These are phyloP conservation scores for Ophiocordyceps camponoti-leonardi DNA, from an alignment of 2,329 filamentous ascomycete genomes.

Conservation along the genomic window DNA sequence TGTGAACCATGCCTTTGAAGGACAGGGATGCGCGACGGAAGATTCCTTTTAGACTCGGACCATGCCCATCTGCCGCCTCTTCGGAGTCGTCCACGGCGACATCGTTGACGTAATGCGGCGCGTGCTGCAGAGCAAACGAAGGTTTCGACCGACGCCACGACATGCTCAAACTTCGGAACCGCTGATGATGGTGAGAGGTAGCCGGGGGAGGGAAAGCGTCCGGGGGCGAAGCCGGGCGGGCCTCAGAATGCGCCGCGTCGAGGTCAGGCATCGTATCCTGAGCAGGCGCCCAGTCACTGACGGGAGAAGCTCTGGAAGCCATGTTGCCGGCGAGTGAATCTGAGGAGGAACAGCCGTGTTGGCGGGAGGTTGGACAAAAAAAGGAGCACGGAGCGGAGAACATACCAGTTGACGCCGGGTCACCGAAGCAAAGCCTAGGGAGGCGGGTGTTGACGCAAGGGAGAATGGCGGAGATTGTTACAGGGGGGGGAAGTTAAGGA, in stretches of 20 bases:
- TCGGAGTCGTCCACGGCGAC: constrained; percentile 17
- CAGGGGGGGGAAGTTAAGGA: too few relatives aligned
- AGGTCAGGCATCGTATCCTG: constrained; percentile 25
- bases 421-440: background rate
- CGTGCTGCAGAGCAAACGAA: constrained; percentile 17
- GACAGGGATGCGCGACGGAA: constrained; percentile 38
- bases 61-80: constrained; percentile 10
- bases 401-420: background rate
- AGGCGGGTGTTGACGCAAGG: background rate
- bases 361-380: too few relatives aligned
- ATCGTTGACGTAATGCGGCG: constrained; percentile 12
- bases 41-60: constrained; percentile 28
- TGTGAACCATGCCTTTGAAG: constrained; percentile 32
- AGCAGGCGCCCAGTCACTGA: constrained; percentile 22
- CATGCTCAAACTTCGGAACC: constrained; percentile 30
- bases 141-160: constrained; percentile 32
- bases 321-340: constrained; percentile 6
- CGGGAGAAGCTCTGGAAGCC: constrained; percentile 20
- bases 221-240: background rate
- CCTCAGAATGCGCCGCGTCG: constrained; percentile 12
- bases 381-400: background rate
- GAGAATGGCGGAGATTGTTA: background rate
- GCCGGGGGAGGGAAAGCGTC: constrained; percentile 3
- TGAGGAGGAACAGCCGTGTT: background rate
- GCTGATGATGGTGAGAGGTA: constrained; percentile 18